These are phyloP conservation scores for Penicillium alfredii DNA, from an alignment of 495 filamentous ascomycete species.

Conservation along the genomic window DNA sequence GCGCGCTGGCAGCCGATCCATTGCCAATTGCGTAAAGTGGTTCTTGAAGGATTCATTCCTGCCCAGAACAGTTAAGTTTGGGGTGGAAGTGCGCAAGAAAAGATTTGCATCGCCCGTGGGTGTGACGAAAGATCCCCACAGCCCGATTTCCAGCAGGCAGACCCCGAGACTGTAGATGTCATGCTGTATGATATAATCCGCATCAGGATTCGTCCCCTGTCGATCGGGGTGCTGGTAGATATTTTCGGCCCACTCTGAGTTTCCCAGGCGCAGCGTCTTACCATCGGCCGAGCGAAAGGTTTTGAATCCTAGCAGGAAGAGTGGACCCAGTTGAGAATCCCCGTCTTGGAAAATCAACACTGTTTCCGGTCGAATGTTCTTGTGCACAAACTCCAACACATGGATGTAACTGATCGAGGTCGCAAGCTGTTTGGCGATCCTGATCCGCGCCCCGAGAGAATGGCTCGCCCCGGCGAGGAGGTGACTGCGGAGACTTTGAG, in stretches of 20 bases:
- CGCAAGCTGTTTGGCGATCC: slow-evolving; percentile 28
- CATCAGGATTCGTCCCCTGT: slow-evolving; percentile 36
- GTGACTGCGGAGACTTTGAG: slow-evolving; percentile 20
- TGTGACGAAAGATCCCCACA: slow-evolving; percentile 46
- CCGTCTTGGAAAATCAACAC: slow-evolving; percentile 26
- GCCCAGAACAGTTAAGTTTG: too few relatives aligned
- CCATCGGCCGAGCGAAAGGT: slow-evolving; percentile 37
- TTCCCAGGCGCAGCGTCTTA: slow-evolving; percentile 31
- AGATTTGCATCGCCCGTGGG: not conserved
- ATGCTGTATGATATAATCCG: slow-evolving; percentile 52
- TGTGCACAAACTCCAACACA: slow-evolving; percentile 38
- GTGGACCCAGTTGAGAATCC: slow-evolving; percentile 7
- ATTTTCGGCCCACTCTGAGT: slow-evolving; percentile 39
- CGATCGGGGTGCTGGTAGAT: slow-evolving; percentile 54
- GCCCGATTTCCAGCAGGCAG: slow-evolving; percentile 54
- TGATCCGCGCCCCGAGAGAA: slow-evolving; percentile 18
- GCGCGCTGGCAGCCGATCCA: slow-evolving; percentile 28
- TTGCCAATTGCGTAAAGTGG: too few relatives aligned
- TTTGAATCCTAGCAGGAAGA: slow-evolving; percentile 41
- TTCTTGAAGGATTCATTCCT: too few relatives aligned
- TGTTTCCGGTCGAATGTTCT: slow-evolving; percentile 41
- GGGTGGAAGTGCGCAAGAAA: too few relatives aligned
- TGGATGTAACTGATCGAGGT: slow-evolving; percentile 37
- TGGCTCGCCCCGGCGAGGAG: slow-evolving; percentile 2
- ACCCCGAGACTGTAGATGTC: slow-evolving; percentile 62